Base-by-base conservation (phyloP, 2,329 filamentous ascomycete genomes). In the Zymoseptoria tritici region DNA sequence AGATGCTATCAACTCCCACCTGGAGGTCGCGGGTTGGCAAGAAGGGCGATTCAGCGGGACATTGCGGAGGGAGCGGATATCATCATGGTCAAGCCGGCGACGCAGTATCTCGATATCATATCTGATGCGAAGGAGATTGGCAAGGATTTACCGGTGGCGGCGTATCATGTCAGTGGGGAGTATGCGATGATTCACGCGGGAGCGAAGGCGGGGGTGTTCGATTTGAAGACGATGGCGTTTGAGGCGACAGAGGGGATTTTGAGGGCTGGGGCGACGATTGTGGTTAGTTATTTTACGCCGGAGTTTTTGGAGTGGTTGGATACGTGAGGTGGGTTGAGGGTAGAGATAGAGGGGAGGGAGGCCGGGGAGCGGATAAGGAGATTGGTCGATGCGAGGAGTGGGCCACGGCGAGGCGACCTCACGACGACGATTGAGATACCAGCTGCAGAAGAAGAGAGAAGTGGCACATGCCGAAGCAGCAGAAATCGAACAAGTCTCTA, bases 51-150 rank as follows among this genome's bases (percentile, higher is more conserved):
- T 65, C 79, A 85, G 49, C 85, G 94, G 67, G 94, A 99, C 73
- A 93, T 99, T 67, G 83, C 82, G 64, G 94, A 99, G 77, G 94
- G 94, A 24, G 94, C 94, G 20, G 94, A 99, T 71, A 91, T 97
- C 67, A 96, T 99, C 77, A 97, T 99, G 93, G 94, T 99, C 63
- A 99, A 99, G 81, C 94, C 94, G 2, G 94, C 94, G 9, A 89
- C 89, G 69, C 91, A 93, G 75, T 99, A 96, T 74, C 83, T 99
- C 52, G 94, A 99, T 76, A 96, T 99, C 70, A 97, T 99, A 74
- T 91, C 90, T 67, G 94, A 99, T 72, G 94, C 94, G 57, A 97
- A 96, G 80, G 91, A 97, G 57, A 83, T 97, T 57, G 93, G 90
- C 60, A 88, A 87, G 72, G 91, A 97, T 74, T 82, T 97, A 75